phyloP scores from a whole-genome alignment of 2,329 filamentous ascomycete species.

The Talaromyces marneffei region DNA sequence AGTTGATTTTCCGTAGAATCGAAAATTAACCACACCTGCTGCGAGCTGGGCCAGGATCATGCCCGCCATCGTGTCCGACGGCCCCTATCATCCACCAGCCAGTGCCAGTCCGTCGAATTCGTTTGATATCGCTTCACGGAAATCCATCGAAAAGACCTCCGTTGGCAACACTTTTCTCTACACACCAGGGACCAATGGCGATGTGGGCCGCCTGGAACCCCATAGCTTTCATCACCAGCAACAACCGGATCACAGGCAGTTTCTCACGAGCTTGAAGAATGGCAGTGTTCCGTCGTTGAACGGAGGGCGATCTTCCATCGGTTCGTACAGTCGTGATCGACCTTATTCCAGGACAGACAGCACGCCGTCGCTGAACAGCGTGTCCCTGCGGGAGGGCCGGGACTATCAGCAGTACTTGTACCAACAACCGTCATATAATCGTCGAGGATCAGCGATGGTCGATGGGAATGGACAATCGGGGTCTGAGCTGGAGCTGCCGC shows the following conservation, averaged over 20 bases:
- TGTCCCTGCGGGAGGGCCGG: slow-evolving; percentile 28
- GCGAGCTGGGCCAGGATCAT: slow-evolving; percentile 23
- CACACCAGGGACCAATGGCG: slow-evolving; percentile 42
- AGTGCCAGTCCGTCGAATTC: slow-evolving; percentile 29
- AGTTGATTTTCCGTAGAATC: neutral
- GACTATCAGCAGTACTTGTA: slow-evolving; percentile 23
- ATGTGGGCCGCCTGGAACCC: slow-evolving; percentile 35
- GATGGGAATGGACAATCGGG: slow-evolving; percentile 25
- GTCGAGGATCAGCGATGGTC: slow-evolving; percentile 16
- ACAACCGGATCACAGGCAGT: slow-evolving; percentile 31
- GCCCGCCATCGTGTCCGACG: slow-evolving; percentile 36
- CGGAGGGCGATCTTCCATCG: slow-evolving; percentile 49
- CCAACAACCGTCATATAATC: slow-evolving; percentile 6
- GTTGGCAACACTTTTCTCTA: slow-evolving; percentile 44
- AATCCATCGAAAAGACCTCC: slow-evolving; percentile 40
- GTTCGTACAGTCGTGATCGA: slow-evolving; percentile 39
- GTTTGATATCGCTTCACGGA: slow-evolving; percentile 37
- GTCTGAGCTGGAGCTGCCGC: slow-evolving; percentile 24
- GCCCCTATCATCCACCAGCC: slow-evolving; percentile 23
- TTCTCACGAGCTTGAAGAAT: slow-evolving; percentile 37
- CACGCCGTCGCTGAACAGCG: slow-evolving; percentile 45
- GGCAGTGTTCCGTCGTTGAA: slow-evolving; percentile 57
- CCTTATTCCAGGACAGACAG: slow-evolving; percentile 36
- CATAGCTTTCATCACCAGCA: slow-evolving; percentile 26
- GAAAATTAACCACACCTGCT: neutral